phyloP scores from a whole-genome alignment of 805 yeast genomes.

The Jamesozyma spencerorum region DNA sequence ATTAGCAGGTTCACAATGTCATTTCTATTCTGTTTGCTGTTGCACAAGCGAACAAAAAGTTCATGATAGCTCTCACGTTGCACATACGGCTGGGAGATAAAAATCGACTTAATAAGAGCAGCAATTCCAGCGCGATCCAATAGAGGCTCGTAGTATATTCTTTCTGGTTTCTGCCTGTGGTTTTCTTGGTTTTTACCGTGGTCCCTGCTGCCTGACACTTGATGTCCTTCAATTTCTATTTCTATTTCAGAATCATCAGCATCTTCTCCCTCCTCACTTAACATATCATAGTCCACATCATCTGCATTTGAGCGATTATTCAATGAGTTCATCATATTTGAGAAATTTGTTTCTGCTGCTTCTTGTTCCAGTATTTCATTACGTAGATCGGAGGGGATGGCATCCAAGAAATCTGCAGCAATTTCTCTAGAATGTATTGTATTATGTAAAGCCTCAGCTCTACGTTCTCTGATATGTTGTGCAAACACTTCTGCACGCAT shows the following conservation, averaged over 20 bases:
- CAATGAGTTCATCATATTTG: constrained; percentile 10
- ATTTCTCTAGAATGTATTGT: constrained; percentile 50
- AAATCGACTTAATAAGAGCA: constrained; percentile 58
- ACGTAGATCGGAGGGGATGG: constrained; percentile 61
- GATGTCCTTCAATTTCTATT: no score
- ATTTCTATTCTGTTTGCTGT: constrained; percentile 66
- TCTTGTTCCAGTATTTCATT: constrained; percentile 55
- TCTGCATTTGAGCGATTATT: constrained; percentile 6
- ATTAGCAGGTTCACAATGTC: constrained; percentile 65
- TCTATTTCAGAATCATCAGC: constrained; percentile 11
- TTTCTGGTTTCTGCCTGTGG: constrained; percentile 7
- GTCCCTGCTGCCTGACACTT: no score
- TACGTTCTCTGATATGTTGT: constrained; percentile 69
- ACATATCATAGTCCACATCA: constrained; percentile 14
- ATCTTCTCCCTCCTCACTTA: constrained; percentile 9
- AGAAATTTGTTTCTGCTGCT: constrained; percentile 16
- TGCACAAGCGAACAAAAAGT: constrained; percentile 56
- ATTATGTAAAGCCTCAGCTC: constrained; percentile 44
- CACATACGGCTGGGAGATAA: constrained; percentile 57
- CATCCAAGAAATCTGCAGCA: constrained; percentile 71
- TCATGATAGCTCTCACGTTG: constrained; percentile 58
- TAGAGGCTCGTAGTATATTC: constrained; percentile 48
- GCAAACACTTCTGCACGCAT: constrained; percentile 88
- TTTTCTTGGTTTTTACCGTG: constrained; percentile 4
- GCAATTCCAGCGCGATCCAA: constrained; percentile 71